Percentiles rank a stretch among this genome's conserved stretches.
Evolutionary conservation across 805 yeast species (phyloP).

Genomic region (Wickerhamiella hasegawae): DNA sequence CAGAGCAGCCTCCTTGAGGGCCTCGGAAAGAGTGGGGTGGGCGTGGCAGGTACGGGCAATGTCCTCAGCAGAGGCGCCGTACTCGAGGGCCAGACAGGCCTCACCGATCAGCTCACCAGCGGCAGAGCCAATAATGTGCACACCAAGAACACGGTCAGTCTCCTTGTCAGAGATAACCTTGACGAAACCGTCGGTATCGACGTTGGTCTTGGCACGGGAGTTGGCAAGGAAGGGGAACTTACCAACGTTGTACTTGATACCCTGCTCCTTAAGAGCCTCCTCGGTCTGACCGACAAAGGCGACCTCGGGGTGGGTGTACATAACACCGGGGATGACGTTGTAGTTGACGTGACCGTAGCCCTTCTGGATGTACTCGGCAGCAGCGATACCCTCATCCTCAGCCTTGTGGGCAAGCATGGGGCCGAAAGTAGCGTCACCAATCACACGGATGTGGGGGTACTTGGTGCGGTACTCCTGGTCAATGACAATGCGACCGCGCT

Average conservation of each 20-base stretch:
- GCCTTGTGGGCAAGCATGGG: constrained; percentile 99
- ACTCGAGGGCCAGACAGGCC: constrained; percentile 92
- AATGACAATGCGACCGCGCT: constrained; percentile 84
- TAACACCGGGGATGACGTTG: constrained; percentile 93
- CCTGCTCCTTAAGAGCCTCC: constrained; percentile 84
- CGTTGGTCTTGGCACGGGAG: constrained; percentile 97
- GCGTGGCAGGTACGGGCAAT: constrained; percentile 96
- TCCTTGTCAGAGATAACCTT: constrained; percentile 92
- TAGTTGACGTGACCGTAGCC: constrained; percentile 98
- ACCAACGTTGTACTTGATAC: constrained; percentile 83
- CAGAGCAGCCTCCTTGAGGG: constrained; percentile 94
- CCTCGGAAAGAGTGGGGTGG: constrained; percentile 96
- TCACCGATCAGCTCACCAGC: constrained; percentile 99
- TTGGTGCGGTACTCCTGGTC: constrained; percentile 89
- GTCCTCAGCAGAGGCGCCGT: constrained; percentile 98
- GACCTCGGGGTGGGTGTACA: constrained; percentile 99
- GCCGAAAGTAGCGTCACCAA: constrained; percentile 97
- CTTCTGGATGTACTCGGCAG: constrained; percentile 79
- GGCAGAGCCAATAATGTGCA: constrained; percentile 92
- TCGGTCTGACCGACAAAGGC: constrained; percentile 99
- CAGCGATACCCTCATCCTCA: constrained; percentile 99
- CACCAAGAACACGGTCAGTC: constrained; percentile 91
- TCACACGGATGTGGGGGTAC: constrained; percentile 83
- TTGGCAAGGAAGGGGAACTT: constrained; percentile 98
- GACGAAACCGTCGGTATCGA: constrained; percentile 94